A percentile compares a stretch with the other conserved stretches of the same genome.
Conservation (phyloP, 139 green algal species). For the Coelastrella sp. region DNA sequence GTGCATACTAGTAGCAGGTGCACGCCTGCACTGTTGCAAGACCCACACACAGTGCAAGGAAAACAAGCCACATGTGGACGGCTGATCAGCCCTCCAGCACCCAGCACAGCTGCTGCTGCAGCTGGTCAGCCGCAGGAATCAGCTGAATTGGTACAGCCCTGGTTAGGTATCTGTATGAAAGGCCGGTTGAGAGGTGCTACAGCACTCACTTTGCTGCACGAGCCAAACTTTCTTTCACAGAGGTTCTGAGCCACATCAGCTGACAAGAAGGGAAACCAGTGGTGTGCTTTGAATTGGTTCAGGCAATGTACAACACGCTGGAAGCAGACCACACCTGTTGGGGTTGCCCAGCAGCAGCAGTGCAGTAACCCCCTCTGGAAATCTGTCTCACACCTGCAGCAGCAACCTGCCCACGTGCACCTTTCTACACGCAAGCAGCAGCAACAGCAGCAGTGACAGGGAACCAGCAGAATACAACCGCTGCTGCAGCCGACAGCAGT, state of each 20-base stretch:
- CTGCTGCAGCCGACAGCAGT: neutral
- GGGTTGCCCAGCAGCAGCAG: conserved; percentile 75
- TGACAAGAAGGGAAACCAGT: neutral
- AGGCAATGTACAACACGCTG: conserved; percentile 62
- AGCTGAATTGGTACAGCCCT: conserved; percentile 78
- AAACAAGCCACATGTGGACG: too few species aligned
- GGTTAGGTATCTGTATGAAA: conserved; percentile 50
- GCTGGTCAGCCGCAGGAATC: conserved; percentile 62
- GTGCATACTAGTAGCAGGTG: too few species aligned
- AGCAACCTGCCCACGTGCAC: conserved; percentile 29
- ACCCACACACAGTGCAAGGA: too few species aligned
- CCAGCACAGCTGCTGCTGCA: neutral
- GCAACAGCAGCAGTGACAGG: neutral
- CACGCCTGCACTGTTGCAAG: too few species aligned
- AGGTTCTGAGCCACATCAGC: conserved; percentile 9
- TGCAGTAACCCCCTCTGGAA: conserved; percentile 80
- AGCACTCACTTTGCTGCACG: too few species aligned
- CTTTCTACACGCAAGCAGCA: conserved; percentile 5
- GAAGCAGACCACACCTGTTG: conserved; percentile 75
- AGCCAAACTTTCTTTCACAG: too few species aligned
- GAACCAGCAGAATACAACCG: too few species aligned
- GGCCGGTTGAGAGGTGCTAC: conserved; percentile 40
- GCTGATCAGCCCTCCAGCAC: neutral
- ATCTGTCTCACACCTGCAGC: conserved; percentile 66
- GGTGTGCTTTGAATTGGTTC: conserved; percentile 32